A percentile compares a stretch with the other conserved stretches of the same genome.
phyloP scores from a whole-genome alignment of 352 stramenopile species.

The Phytophthora podocarpi region DNA sequence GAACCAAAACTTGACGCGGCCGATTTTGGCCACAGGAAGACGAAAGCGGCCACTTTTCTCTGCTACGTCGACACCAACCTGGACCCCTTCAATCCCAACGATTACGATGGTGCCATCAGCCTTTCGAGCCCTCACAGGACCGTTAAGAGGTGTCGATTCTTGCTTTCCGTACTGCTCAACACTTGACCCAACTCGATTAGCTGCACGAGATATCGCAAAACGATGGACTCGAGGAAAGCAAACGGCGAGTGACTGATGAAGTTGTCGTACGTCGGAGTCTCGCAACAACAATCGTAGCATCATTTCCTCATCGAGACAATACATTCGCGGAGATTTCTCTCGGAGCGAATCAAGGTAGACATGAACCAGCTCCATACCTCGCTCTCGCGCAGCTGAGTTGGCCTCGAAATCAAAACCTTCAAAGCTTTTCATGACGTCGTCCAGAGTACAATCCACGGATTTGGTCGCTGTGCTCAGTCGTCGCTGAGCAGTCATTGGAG shows the following conservation, averaged over 20 bases:
- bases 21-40: slow-evolving; percentile 67
- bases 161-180: slow-evolving; percentile 27
- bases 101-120: slow-evolving; percentile 30
- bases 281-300: slow-evolving; percentile 48
- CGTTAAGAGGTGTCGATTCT: background rate
- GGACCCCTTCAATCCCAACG: slow-evolving; percentile 21
- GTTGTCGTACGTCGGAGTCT: slow-evolving; percentile 43
- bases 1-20: slow-evolving; percentile 70
- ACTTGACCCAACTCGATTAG: slow-evolving; percentile 18
- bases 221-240: slow-evolving; percentile 48
- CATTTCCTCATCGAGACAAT: slow-evolving; percentile 40
- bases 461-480: slow-evolving; percentile 13
- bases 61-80: background rate
- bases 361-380: slow-evolving; percentile 40
- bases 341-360: slow-evolving; percentile 46
- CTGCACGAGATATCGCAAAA: slow-evolving; percentile 33
- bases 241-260: slow-evolving; percentile 31
- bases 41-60: slow-evolving; percentile 21
- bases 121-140: slow-evolving; percentile 4
- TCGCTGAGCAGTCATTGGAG: background rate
- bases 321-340: slow-evolving; percentile 46
- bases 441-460: slow-evolving; percentile 40
- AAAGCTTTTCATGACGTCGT: slow-evolving; percentile 50
- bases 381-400: slow-evolving; percentile 42
- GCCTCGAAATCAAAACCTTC: slow-evolving; percentile 63